Base-by-base conservation (phyloP, 805 yeast species). In the Saccharomyces paradoxus region DNA sequence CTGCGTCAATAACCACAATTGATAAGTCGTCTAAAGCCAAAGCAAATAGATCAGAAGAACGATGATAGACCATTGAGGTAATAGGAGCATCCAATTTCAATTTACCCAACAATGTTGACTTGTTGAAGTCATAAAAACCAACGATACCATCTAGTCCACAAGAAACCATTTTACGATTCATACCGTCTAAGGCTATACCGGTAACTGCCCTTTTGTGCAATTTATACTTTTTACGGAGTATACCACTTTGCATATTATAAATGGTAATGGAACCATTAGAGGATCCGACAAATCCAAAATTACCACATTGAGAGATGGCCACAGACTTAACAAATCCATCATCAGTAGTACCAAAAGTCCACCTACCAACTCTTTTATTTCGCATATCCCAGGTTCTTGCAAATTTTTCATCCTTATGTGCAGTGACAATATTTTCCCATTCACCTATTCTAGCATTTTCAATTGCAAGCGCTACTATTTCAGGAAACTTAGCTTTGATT, bases 401-500 rank as follows among this genome's bases (percentile, higher is more conserved):
- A 71, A 82, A 83, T 1, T 76, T 71, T 63, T 87, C 94, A 56
- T 84, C 89, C 63, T 84, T 84, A 71, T 94, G 98, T 0, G 89
- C 92, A 22, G 98, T 89, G 5, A 95, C 66, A 51, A 94, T 77
- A 63, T 91, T 91, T 65, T 89, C 98, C 99, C 99, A 94, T 53
- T 89, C 91, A 32, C 89, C 89, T 64, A 83, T 84, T 63, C 94
- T 79, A 27, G 88, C 79, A 56, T 82, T 82, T 57, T 87, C 86
- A 60, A 86, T 82, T 1, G 92, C 84, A 60, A 91, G 77, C 48
- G 80, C 75, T 5, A 81, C 74, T 56, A 89, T 82, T 58, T 89
- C 94, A 1, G 96, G 86, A 61, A 89, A 83, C 63, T 88, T 87
- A 54, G 82, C 90, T 56, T 78, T 80, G 62, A 81, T 72, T 30